Conservation (phyloP, 352 stramenopile genomes). For the Thraustochytrium aureum region DNA sequence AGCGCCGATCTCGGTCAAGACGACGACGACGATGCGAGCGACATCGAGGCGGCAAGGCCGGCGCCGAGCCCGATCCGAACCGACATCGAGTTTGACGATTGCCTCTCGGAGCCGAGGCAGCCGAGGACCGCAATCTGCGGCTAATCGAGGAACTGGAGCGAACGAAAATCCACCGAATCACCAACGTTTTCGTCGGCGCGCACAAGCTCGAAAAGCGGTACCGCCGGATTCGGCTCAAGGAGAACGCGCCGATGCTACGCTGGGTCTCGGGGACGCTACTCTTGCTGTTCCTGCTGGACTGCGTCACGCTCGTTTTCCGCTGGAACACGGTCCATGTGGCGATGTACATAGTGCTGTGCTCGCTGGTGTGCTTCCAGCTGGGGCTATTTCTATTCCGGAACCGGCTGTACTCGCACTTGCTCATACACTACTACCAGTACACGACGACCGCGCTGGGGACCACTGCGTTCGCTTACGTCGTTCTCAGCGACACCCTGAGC, state of each 20-base stretch:
- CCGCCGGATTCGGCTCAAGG: conserved; percentile 1
- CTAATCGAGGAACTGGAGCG: neutral
- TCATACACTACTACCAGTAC: conserved; percentile 52
- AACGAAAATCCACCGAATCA: conserved; percentile 20
- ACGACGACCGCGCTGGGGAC: conserved; percentile 10
- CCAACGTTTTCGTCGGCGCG: conserved; percentile 34
- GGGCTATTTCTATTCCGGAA: conserved; percentile 40
- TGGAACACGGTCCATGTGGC: neutral
- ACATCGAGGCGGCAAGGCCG: neutral
- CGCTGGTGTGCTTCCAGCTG: conserved; percentile 38
- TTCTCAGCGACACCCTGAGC: conserved; percentile 32
- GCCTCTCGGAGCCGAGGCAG: neutral
- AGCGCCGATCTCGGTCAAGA: too few species aligned
- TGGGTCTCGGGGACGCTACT: conserved; percentile 27
- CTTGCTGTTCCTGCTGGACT: conserved; percentile 23
- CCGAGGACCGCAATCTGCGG: neutral
- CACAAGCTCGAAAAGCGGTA: conserved; percentile 16
- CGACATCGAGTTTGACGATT: neutral
- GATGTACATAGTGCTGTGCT: conserved; percentile 36
- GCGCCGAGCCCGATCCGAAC: neutral
- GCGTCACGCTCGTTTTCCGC: neutral
- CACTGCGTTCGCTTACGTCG: conserved; percentile 43
- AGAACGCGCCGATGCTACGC: conserved; percentile 34
- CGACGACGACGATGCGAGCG: neutral
- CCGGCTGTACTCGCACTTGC: conserved; percentile 41